phyloP scores from a whole-genome alignment of 2,329 filamentous ascomycete species.

The Alternaria consortialis region DNA sequence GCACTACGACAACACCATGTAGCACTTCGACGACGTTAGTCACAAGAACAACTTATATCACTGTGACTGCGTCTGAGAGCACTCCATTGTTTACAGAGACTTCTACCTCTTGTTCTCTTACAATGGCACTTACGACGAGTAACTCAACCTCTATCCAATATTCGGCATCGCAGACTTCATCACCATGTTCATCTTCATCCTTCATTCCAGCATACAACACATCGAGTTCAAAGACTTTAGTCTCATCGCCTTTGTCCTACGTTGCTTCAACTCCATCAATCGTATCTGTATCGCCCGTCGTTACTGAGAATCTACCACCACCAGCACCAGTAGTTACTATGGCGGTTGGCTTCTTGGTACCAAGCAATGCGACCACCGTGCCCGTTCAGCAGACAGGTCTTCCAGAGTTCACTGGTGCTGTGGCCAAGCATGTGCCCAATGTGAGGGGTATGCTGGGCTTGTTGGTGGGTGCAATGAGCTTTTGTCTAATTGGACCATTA shows the following conservation, averaged over 20 bases:
- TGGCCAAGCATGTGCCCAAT: not conserved
- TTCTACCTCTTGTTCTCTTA: not conserved
- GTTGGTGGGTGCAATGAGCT: not conserved
- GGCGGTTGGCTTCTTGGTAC: constrained; percentile 4
- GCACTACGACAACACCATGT: not conserved
- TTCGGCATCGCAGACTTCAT: not conserved
- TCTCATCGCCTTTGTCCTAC: not conserved
- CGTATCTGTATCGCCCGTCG: not conserved
- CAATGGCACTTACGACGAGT: not conserved
- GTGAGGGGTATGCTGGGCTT: not conserved
- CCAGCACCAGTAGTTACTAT: constrained; percentile 13
- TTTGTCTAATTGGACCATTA: not conserved
- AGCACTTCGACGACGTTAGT: not conserved
- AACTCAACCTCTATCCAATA: not conserved
- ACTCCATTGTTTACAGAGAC: not conserved
- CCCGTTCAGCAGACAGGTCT: constrained; percentile 1
- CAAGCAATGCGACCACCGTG: constrained; percentile 7
- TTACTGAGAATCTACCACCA: not conserved
- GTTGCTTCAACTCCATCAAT: not conserved
- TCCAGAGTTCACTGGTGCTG: constrained; percentile 11
- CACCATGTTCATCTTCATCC: not conserved
- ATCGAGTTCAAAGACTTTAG: not conserved
- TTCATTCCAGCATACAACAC: not conserved
- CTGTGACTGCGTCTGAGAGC: not conserved
- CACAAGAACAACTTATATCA: not conserved